phyloP scores from a whole-genome alignment of 2,329 filamentous ascomycete genomes.

The Capronia americana region DNA sequence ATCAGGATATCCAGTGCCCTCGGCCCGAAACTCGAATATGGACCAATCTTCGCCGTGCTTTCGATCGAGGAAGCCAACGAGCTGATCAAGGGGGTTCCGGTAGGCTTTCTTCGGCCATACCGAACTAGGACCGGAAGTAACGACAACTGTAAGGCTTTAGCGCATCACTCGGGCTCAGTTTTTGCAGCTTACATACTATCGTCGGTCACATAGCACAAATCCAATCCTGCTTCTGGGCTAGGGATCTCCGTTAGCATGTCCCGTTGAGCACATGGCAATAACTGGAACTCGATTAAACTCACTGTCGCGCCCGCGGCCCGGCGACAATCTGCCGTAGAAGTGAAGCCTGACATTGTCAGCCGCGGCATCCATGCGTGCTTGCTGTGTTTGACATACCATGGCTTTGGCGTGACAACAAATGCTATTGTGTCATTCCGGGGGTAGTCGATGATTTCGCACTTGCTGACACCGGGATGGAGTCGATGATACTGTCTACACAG shows the following conservation, averaged over 20 bases:
- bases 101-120: conserved; percentile 92
- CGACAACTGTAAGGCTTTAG: conserved; percentile 56
- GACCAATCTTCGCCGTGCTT: conserved; percentile 86
- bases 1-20: conserved; percentile 95
- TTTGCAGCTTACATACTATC: conserved; percentile 55
- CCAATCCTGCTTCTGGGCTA: conserved; percentile 79
- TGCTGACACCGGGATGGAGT: not conserved
- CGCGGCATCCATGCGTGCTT: not conserved
- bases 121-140: conserved; percentile 84
- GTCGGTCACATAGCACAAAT: conserved; percentile 94
- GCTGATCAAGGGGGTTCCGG: conserved; percentile 85
- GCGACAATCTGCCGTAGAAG: conserved; percentile 91
- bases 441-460: not conserved
- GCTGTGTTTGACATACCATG: conserved; percentile 1
- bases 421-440: not conserved
- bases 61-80: conserved; percentile 85
- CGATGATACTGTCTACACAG: not conserved
- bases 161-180: not conserved
- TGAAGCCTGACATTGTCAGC: conserved; percentile 60
- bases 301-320: conserved; percentile 78
- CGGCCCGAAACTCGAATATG: conserved; percentile 97
- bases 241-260: not conserved
- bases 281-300: not conserved
- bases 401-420: not conserved
- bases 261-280: not conserved